Conservation (phyloP, 1,139 yeast species). For the Candida tetrigidarum region DNA sequence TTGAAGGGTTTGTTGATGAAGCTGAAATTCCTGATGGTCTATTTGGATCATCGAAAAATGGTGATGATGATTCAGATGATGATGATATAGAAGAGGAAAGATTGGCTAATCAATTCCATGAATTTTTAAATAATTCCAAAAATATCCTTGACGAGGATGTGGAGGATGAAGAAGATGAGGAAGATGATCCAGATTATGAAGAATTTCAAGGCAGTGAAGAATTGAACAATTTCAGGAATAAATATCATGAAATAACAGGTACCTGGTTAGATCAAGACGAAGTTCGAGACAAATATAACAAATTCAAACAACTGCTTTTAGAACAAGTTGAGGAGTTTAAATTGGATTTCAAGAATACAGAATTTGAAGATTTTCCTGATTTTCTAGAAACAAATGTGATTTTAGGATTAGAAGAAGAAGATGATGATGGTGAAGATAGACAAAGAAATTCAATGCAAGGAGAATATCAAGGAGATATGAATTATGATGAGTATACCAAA, state of each 20-base stretch:
- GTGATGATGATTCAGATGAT: neutral
- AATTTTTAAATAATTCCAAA: constrained; percentile 9
- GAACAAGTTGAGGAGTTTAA: constrained; percentile 9
- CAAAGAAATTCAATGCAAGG: constrained; percentile 22
- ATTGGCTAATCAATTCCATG: constrained; percentile 11
- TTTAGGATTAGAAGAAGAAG: constrained; percentile 18
- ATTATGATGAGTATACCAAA: constrained; percentile 17
- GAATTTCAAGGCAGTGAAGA: constrained; percentile 13
- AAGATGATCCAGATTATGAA: constrained; percentile 9
- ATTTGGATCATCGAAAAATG: constrained; percentile 1
- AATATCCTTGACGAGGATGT: constrained; percentile 9
- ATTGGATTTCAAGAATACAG: constrained; percentile 15
- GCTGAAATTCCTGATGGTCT: constrained; percentile 11
- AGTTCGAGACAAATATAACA: constrained; percentile 10
- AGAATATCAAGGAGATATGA: constrained; percentile 25
- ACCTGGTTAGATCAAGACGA: constrained; percentile 14
- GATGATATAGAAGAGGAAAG: constrained; percentile 9
- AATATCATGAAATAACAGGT: constrained; percentile 13
- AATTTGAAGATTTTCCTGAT: constrained; percentile 20
- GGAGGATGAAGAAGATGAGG: constrained; percentile 5
- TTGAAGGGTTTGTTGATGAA: constrained; percentile 11
- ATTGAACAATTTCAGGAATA: constrained; percentile 15
- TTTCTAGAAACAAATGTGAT: constrained; percentile 17
- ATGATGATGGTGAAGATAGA: constrained; percentile 20
- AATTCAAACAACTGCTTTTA: constrained; percentile 12